Conservation (phyloP, 805 yeast genomes). For the Wickerhamomyces strasburgensis region DNA sequence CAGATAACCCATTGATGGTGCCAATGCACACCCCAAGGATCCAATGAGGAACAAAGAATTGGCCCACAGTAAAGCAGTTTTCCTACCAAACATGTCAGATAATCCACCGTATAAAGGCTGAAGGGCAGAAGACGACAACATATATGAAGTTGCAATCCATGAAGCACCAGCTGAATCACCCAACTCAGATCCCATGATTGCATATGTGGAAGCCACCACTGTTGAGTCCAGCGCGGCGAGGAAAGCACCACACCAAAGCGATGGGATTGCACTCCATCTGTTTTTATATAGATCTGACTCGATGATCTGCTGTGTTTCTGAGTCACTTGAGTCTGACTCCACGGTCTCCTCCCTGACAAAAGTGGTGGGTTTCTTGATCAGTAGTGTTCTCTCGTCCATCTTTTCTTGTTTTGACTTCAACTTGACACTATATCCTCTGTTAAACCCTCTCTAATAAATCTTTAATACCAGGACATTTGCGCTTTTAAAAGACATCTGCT, state of each 20-base stretch:
- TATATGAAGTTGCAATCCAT: slow-evolving; percentile 39
- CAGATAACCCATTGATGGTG: slow-evolving; percentile 26
- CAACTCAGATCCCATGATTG: slow-evolving; percentile 40
- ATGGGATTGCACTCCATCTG: no score
- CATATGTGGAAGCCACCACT: slow-evolving; percentile 43
- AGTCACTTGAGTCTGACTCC: no score
- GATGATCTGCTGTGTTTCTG: no score
- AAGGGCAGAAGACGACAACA: slow-evolving; percentile 36
- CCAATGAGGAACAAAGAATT: slow-evolving; percentile 30
- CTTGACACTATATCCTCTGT: no score
- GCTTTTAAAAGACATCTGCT: no score
- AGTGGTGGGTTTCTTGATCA: no score
- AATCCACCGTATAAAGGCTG: slow-evolving; percentile 39
- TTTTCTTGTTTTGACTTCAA: no score
- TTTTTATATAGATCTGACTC: no score
- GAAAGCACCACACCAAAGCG: slow-evolving; percentile 35
- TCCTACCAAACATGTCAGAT: slow-evolving; percentile 35
- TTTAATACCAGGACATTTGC: no score
- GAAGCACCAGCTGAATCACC: slow-evolving; percentile 32
- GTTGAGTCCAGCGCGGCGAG: slow-evolving; percentile 45
- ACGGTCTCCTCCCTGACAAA: no score
- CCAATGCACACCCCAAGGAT: slow-evolving; percentile 33
- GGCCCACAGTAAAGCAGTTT: slow-evolving; percentile 32
- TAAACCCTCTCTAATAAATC: no score
- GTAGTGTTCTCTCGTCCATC: no score